Evolutionary conservation across 1,284 basidiomycete species (phyloP).

Genomic region (Papiliotrema laurentii): DNA sequence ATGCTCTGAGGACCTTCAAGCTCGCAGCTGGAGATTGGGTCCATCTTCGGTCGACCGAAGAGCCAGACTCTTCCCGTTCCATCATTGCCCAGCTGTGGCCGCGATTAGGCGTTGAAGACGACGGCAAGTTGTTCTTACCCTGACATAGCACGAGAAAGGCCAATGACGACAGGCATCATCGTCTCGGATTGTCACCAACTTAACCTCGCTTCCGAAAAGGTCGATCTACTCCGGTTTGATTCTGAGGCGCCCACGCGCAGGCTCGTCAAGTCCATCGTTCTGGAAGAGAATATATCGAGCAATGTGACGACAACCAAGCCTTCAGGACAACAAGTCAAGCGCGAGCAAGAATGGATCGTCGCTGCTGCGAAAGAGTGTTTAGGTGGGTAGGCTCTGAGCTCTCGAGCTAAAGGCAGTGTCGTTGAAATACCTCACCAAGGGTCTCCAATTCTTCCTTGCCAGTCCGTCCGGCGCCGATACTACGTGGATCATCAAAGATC

Average conservation of each 20-base stretch:
- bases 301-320: neutral
- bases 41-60: conserved; percentile 7
- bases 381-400: conserved; percentile 20
- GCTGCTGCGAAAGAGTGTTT: conserved; percentile 49
- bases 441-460: conserved; percentile 59
- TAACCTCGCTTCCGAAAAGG: conserved; percentile 17
- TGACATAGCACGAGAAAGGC: too few relatives aligned
- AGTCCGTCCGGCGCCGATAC: conserved; percentile 56
- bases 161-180: neutral
- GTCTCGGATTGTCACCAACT: conserved; percentile 19
- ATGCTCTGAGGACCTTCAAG: conserved; percentile 32
- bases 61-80: neutral
- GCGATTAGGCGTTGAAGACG: conserved; percentile 27
- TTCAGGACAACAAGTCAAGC: conserved; percentile 5
- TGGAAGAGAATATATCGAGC: conserved; percentile 11
- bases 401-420: conserved; percentile 55
- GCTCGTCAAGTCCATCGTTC: conserved; percentile 17
- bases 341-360: conserved; percentile 45
- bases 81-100: conserved; percentile 39
- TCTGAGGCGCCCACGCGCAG: conserved; percentile 11
- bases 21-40: conserved; percentile 46
- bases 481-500: conserved; percentile 54
- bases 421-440: conserved; percentile 62
- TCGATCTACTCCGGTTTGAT: conserved; percentile 27
- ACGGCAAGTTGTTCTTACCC: conserved; percentile 28